Evolutionary conservation across 257 asterid species (phyloP).

Genomic region (Solanum bulbocastanum): DNA sequence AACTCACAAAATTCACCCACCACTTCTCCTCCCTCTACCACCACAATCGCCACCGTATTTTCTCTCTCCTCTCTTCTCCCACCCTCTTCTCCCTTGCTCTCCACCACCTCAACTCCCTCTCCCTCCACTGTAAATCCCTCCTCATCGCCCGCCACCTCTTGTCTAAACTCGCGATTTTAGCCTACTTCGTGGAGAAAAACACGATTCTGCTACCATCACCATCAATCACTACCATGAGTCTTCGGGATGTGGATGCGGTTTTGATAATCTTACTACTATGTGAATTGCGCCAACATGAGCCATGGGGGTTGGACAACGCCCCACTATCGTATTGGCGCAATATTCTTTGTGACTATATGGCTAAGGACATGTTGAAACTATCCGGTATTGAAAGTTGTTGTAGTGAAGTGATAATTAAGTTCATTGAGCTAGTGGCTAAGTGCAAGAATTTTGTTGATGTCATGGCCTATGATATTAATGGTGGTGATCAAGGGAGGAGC

Average conservation of each 20-base stretch:
- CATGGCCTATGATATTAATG: slow-evolving; percentile 14
- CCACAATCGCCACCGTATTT: slow-evolving; percentile 55
- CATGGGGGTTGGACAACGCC: slow-evolving; percentile 17
- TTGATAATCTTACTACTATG: slow-evolving; percentile 70
- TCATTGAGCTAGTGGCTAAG: slow-evolving; percentile 35
- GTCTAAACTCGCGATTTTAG: slow-evolving; percentile 38
- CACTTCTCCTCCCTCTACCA: slow-evolving; percentile 56
- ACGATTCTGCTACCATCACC: not conserved
- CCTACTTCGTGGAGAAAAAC: slow-evolving; percentile 8
- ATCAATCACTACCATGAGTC: slow-evolving; percentile 21
- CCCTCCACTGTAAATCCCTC: slow-evolving; percentile 62
- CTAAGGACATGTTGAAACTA: slow-evolving; percentile 19
- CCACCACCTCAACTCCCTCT: slow-evolving; percentile 74
- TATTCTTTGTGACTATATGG: slow-evolving; percentile 21
- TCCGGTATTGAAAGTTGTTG: slow-evolving; percentile 32
- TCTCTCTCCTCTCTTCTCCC: slow-evolving; percentile 61
- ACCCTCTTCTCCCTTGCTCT: slow-evolving; percentile 59
- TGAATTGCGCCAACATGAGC: slow-evolving; percentile 50
- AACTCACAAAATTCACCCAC: slow-evolving; percentile 45
- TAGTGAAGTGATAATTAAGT: slow-evolving; percentile 35
- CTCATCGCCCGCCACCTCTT: slow-evolving; percentile 72
- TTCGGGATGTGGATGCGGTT: slow-evolving; percentile 62
- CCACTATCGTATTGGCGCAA: slow-evolving; percentile 47
- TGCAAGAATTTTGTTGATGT: slow-evolving; percentile 44
- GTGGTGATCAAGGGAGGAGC: not conserved